Conservation (phyloP, 805 yeast genomes). For the Pichia eremophila region DNA sequence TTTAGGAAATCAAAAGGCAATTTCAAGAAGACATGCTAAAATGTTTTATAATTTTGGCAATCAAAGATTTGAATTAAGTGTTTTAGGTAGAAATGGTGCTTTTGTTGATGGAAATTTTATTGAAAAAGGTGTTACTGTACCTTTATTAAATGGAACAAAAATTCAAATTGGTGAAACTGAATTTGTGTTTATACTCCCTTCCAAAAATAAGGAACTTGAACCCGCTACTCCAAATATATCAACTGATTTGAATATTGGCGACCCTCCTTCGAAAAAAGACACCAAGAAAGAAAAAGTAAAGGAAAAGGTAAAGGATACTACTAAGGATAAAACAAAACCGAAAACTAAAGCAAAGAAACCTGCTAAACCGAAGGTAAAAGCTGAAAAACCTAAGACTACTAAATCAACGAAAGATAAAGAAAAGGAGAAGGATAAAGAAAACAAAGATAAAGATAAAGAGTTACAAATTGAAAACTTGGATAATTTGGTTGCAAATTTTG, state of each 20-base stretch:
- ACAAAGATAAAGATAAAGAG: background rate
- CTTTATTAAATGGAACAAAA: slow-evolving; percentile 68
- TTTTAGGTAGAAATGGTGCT: slow-evolving; percentile 93
- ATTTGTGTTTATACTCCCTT: slow-evolving; percentile 78
- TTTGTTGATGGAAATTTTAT: slow-evolving; percentile 88
- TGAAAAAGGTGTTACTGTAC: slow-evolving; percentile 86
- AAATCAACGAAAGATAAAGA: background rate
- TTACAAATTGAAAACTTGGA: slow-evolving; percentile 4
- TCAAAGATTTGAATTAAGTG: slow-evolving; percentile 84
- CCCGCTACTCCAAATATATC: background rate
- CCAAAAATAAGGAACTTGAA: slow-evolving; percentile 2
- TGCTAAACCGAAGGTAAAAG: background rate
- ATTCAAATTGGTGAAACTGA: slow-evolving; percentile 91
- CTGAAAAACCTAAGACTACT: background rate
- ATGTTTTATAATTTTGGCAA: slow-evolving; percentile 95
- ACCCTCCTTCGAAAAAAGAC: background rate
- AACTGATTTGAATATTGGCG: background rate
- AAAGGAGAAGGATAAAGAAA: background rate
- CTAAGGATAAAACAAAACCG: background rate
- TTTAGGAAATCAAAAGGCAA: slow-evolving; percentile 84
- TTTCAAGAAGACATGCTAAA: slow-evolving; percentile 89
- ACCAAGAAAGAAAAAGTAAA: background rate
- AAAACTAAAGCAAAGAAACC: background rate
- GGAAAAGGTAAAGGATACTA: background rate
- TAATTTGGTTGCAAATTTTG: slow-evolving; percentile 8